Evolutionary conservation across 1,284 basidiomycete species (phyloP), one percentile per base, ranked within the genome.

Genomic region (Salmacisia buchloeana): DNA sequence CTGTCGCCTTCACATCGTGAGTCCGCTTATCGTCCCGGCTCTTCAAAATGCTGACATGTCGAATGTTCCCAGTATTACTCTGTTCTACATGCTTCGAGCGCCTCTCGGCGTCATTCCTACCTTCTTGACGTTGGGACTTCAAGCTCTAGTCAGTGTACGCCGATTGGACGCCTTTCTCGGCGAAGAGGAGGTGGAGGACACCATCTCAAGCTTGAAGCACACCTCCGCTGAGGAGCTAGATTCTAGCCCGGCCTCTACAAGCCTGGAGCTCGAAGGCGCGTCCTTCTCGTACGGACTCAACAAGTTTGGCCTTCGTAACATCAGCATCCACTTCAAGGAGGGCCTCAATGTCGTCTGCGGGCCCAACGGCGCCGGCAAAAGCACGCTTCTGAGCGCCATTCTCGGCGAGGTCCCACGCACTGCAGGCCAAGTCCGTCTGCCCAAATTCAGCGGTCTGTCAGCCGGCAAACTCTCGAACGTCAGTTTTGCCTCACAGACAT

Each of bases 31-130:
- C 82, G n/a, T 81, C 81, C 72, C 70, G 72, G 34, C 81, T 83
- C 81, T 66, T 79, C 31, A 82, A 83, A 25, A 82, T 13, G 27
- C 49, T 54, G 49, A 33, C 49, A 18, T 43, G 41, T 43, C 41
- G 3, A n/a, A 12, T 2, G 18, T 7, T 27, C 34, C 49, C 15
- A 54, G 49, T 6, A 89, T 89, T 0, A 80, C 84, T 83, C 85
- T 61, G 80, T 87, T 41, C 80, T 88, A 1, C 85, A 87, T 57
- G 49, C 60, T 21, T 41, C 54, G 38, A 35, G 52, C 36, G 45
- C 46, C 25, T n/a, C 33, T 36, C 29, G 31, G 35, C 9, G 61
- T 25, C 29, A 58, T 35, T 29, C 57, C 60, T 58, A 33, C 23
- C n/a, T 65, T 38, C 31, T 49, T 59, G 23, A 74, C 73, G 31